Evolutionary conservation across 2,329 filamentous ascomycete species (phyloP), one percentile per base, ranked within the genome.

Genomic region (Colletotrichum camelliae): DNA sequence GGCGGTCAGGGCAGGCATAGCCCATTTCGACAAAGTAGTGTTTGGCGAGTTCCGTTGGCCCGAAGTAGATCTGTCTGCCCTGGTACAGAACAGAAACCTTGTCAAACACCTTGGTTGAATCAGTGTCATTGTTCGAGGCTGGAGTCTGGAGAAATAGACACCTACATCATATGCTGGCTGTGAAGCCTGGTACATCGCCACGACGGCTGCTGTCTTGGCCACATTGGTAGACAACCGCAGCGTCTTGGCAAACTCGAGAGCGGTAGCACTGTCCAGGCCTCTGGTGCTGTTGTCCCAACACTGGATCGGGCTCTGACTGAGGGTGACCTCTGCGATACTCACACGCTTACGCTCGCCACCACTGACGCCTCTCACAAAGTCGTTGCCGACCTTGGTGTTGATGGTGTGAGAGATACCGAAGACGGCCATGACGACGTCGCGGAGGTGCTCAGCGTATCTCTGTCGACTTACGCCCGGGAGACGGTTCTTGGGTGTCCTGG

Each of bases 261-360:
- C 92, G 0, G 91, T 93, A 24, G 88, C 89, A 5, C 89, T 88
- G 80, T 93, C 92, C 3, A 94, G 83, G 12, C 92, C 92, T 72
- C 86, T 84, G 0, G 91, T 93, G 9, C 88, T 91, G 71, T 93
- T 93, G 74, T 91, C 93, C 93, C 93, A 95, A 75, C 91, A 93
- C 82, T 94, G 92, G 1, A 89, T 85, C 33, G 87, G 88, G 15
- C 88, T 87, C 68, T 82, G 79, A 67, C 80, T 79, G 16, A 84
- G 84, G 5, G 91, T 88, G 9, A 92, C 92, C 82, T 94, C 92
- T 2, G 91, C 92, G 77, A 94, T 93, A 55, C 90, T 92, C 6
- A 94, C 92, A 83, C 93, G 90, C 83, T 94, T 93, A 70, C 89
- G 87, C 79, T 91, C 90, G 52, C 90, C 90, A 48, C 90, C 90